Percentiles rank a stretch among this genome's conserved stretches.
These are phyloP conservation scores for Hyphopichia pseudoburtonii DNA, from an alignment of 1,139 yeast genomes.

Conservation along the genomic window DNA sequence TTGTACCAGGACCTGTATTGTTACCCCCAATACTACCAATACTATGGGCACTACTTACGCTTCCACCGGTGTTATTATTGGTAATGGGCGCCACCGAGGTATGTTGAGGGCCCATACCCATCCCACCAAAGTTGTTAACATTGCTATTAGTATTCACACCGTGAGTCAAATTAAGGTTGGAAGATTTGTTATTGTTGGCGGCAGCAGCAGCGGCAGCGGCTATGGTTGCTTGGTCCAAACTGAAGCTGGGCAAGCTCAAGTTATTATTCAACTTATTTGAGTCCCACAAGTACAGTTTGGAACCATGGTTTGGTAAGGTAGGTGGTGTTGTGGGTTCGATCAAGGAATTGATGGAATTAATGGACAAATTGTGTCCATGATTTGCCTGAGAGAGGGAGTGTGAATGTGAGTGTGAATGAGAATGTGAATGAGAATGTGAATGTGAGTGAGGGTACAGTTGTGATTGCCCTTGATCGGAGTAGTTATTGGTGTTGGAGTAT, in stretches of 20 bases:
- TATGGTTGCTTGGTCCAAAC: conserved; percentile 16
- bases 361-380: conserved; percentile 38
- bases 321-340: conserved; percentile 47
- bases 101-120: background rate
- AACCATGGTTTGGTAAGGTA: conserved; percentile 6
- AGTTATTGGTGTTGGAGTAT: background rate
- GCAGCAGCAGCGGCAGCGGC: conserved; percentile 2
- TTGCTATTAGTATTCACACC: background rate
- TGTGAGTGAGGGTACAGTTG: background rate
- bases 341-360: conserved; percentile 36
- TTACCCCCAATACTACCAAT: conserved; percentile 1
- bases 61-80: conserved; percentile 4
- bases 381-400: conserved; percentile 5
- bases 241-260: conserved; percentile 30
- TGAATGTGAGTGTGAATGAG: conserved; percentile 4
- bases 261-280: conserved; percentile 26
- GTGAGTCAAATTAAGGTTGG: background rate
- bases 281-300: conserved; percentile 22
- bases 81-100: conserved; percentile 7
- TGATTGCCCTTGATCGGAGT: no score
- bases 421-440: background rate
- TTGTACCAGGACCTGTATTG: conserved; percentile 2
- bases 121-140: background rate
- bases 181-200: background rate
- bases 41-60: background rate